phyloP scores from a whole-genome alignment of 2,329 filamentous ascomycete species.

The Escovopsis sp. region DNA sequence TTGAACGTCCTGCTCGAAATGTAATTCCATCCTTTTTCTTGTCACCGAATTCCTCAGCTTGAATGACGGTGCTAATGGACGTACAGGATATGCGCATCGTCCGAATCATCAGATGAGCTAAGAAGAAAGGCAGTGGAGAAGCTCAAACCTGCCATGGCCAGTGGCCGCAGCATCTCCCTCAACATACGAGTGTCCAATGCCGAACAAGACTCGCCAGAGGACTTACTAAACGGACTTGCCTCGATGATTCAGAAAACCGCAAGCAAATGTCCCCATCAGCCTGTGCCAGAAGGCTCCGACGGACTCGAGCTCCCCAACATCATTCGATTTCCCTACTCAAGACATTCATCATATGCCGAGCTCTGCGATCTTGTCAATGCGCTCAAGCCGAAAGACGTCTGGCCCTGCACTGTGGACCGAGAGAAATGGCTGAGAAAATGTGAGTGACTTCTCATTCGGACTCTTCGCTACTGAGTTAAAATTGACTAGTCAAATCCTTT shows the following conservation, averaged over 20 bases:
- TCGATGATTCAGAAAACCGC: background rate
- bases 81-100: conserved; percentile 9
- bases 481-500: background rate
- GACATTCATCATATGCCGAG: conserved; percentile 77
- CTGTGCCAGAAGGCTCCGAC: background rate
- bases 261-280: background rate
- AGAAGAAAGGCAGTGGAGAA: conserved; percentile 1
- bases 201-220: conserved; percentile 7
- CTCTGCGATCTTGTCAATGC: conserved; percentile 53
- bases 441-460: conserved; percentile 6
- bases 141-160: conserved; percentile 7
- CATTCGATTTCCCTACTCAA: conserved; percentile 66
- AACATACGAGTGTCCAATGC: conserved; percentile 10
- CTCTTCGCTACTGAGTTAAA: too few species aligned
- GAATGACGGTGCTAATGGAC: background rate
- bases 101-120: conserved; percentile 2
- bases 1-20: conserved; percentile 32
- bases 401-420: conserved; percentile 64
- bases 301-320: conserved; percentile 19
- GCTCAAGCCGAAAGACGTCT: conserved; percentile 62
- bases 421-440: conserved; percentile 44
- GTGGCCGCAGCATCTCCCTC: conserved; percentile 14
- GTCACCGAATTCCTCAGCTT: background rate
- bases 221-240: background rate
- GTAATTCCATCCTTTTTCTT: conserved; percentile 11